Conservation (phyloP, 2,329 filamentous ascomycete genomes). For the Talaromyces amestolkiae region DNA sequence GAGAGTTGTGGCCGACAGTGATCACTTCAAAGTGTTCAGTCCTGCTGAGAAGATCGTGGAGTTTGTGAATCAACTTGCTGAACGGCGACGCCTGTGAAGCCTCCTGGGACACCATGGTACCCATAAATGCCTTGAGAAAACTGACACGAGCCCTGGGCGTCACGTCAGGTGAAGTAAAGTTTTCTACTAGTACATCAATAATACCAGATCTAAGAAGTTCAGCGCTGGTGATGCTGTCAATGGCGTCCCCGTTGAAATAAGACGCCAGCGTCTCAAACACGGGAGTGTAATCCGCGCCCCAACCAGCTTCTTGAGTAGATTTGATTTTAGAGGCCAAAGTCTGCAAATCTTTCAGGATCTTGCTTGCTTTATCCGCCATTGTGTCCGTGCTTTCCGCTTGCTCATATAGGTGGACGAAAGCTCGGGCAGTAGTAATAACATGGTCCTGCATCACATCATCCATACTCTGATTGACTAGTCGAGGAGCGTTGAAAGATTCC, state of each 20-base stretch:
- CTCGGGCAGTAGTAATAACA: constrained; percentile 74
- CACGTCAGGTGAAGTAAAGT: constrained; percentile 70
- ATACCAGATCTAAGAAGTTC: constrained; percentile 89
- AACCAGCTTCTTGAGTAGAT: constrained; percentile 59
- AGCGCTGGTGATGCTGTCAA: constrained; percentile 92
- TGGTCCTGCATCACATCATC: constrained; percentile 62
- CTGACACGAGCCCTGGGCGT: constrained; percentile 66
- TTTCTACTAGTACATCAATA: constrained; percentile 75
- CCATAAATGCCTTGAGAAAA: constrained; percentile 93
- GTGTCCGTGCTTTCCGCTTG: constrained; percentile 64
- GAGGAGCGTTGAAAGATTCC: constrained; percentile 49
- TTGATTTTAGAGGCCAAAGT: constrained; percentile 70
- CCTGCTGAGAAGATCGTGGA: constrained; percentile 92
- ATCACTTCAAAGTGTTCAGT: constrained; percentile 98
- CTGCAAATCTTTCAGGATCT: constrained; percentile 72
- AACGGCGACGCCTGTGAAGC: constrained; percentile 73
- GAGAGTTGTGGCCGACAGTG: constrained; percentile 88
- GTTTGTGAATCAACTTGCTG: constrained; percentile 84
- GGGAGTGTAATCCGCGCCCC: constrained; percentile 52
- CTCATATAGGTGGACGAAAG: constrained; percentile 81
- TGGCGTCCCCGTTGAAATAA: constrained; percentile 83
- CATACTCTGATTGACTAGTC: constrained; percentile 36
- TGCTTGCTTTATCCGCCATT: constrained; percentile 74
- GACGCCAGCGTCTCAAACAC: constrained; percentile 74
- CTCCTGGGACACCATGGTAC: constrained; percentile 59